Conservation (phyloP, 2,329 filamentous ascomycete species). For the Epichloe hybrida region DNA sequence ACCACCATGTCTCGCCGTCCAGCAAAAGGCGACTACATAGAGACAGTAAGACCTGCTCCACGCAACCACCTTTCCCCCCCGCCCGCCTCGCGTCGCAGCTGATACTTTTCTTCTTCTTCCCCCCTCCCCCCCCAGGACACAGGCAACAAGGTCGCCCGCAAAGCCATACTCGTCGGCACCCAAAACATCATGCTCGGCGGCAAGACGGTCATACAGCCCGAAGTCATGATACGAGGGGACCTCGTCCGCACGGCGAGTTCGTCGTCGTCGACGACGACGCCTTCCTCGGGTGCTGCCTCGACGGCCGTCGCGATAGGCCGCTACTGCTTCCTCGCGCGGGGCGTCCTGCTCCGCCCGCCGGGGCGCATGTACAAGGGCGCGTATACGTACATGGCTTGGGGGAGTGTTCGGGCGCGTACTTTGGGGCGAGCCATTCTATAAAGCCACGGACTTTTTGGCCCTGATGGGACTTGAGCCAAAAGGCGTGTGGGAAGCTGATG, state of each 20-base stretch:
- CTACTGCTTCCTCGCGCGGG: constrained; percentile 77
- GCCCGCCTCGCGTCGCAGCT: not conserved
- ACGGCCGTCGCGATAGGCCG: constrained; percentile 75
- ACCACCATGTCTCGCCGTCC: constrained; percentile 59
- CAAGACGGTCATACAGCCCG: constrained; percentile 89
- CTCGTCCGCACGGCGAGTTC: constrained; percentile 46
- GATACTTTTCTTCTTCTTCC: not conserved
- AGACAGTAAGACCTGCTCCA: constrained; percentile 50
- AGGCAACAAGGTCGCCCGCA: constrained; percentile 94
- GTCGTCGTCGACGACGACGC: constrained; percentile 26
- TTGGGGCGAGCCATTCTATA: constrained; percentile 61
- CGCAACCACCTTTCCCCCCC: not conserved
- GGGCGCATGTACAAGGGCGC: constrained; percentile 67
- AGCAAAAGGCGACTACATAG: constrained; percentile 80
- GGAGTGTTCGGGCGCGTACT: constrained; percentile 53
- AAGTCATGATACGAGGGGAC: constrained; percentile 88
- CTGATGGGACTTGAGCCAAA: constrained; percentile 41
- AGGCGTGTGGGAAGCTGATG: constrained; percentile 60
- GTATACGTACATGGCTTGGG: constrained; percentile 64
- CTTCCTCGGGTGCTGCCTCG: constrained; percentile 27
- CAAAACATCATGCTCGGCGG: constrained; percentile 97
- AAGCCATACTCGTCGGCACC: constrained; percentile 81
- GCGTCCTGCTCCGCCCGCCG: constrained; percentile 68
- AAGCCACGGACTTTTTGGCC: constrained; percentile 46
- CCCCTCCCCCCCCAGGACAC: constrained; percentile 52